These are phyloP conservation scores for Blastobotrys petasosporus DNA, from an alignment of 1,139 yeast species.

Conservation along the genomic window DNA sequence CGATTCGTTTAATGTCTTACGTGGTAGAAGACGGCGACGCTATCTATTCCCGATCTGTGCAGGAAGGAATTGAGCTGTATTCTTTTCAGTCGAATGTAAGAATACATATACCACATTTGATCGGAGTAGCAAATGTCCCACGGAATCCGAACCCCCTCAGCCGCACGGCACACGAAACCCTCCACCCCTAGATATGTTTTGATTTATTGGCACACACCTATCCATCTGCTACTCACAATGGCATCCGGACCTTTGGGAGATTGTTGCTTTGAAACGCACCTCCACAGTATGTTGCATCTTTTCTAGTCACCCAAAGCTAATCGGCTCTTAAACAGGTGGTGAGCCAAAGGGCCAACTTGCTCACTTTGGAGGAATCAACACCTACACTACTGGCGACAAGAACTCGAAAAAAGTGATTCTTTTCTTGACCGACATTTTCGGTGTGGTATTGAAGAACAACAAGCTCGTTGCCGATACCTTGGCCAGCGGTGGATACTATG, in stretches of 20 bases:
- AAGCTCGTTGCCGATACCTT: slow-evolving; percentile 64
- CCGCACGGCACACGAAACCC: too few species aligned
- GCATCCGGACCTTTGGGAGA: slow-evolving; percentile 29
- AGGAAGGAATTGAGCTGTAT: slow-evolving; percentile 57
- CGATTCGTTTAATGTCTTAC: too few species aligned
- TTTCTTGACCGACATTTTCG: slow-evolving; percentile 64
- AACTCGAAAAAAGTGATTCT: slow-evolving; percentile 46
- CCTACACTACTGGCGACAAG: slow-evolving; percentile 53
- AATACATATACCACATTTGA: too few species aligned
- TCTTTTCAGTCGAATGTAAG: too few species aligned
- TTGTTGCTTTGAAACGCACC: slow-evolving; percentile 29
- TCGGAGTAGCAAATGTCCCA: too few species aligned
- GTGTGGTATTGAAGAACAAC: slow-evolving; percentile 53
- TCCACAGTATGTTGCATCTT: slow-evolving; percentile 32
- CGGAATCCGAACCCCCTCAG: too few species aligned
- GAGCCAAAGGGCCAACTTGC: slow-evolving; percentile 40
- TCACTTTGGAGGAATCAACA: slow-evolving; percentile 42
- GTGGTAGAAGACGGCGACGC: slow-evolving; percentile 90
- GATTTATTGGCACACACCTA: too few species aligned
- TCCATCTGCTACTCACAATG: slow-evolving; percentile 18
- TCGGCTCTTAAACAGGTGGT: slow-evolving; percentile 29
- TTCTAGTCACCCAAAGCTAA: slow-evolving; percentile 72
- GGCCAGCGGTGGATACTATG: slow-evolving; percentile 59
- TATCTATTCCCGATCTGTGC: slow-evolving; percentile 92
- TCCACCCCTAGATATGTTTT: too few species aligned